Evolutionary conservation across 108 stramenopile species (phyloP), one percentile per base, ranked within the genome.

Genomic region (Cylindrotheca closterium): DNA sequence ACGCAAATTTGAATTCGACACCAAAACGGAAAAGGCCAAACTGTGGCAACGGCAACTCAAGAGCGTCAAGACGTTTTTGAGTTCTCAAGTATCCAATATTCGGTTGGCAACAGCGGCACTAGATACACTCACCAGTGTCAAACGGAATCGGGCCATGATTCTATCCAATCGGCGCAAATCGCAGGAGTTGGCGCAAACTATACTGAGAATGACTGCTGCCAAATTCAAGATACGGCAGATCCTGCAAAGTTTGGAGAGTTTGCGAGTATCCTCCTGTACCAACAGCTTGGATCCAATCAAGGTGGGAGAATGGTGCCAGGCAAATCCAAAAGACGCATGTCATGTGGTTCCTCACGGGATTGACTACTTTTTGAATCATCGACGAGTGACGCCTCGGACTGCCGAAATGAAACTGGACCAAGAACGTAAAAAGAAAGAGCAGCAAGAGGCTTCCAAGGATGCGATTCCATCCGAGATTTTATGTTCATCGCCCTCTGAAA

Each of bases 161-260:
- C 47, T 45, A 17, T 1, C 1, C 10, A 46, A 26, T 12, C 31
- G 51, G 55, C 60, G 55, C 53, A 56, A 57, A 49, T 79, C 85
- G 2, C 85, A 89, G 78, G 88, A 89, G 60, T 60, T 89, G 62
- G 71, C 73, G 5, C 86, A 89, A 68, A 76, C 80, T 27, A 46
- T 89, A 48, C 59, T 79, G 30, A 68, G 74, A 48, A 49, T 86
- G 52, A 75, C 82, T 17, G 49, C 60, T 1, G 70, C 76, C 8
- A 80, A 88, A 59, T 72, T 61, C 55, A 78, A 76, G 30, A 73
- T 89, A 30, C 73, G 81, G 34, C 51, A 82, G 1, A 53, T 77
- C 2, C 65, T 89, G 42, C 34, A 57, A 17, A 66, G 55, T 30
- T 58, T 93, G 50, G 80, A 89, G 57, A 7, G 60, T 3, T 47